A percentile compares a stretch with the other conserved stretches of the same genome.
phyloP scores from a whole-genome alignment of 768 basidiomycete genomes.

The Kondoa malvinella region DNA sequence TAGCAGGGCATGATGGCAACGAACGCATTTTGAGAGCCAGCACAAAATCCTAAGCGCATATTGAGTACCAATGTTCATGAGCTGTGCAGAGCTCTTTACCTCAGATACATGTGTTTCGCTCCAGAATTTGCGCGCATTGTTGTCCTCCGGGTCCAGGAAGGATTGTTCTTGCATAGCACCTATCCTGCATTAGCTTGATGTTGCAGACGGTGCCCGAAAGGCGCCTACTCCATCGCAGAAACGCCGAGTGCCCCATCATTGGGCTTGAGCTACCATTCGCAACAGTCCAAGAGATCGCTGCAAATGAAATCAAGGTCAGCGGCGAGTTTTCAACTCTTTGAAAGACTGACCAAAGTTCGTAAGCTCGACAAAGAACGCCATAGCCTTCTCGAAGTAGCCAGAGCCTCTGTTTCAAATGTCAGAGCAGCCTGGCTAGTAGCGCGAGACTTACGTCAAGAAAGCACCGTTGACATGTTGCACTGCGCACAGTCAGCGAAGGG shows the following conservation, averaged over 20 bases:
- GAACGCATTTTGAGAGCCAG: constrained; percentile 44
- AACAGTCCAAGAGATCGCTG: constrained; percentile 29
- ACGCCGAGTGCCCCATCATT: constrained; percentile 51
- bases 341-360: no score
- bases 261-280: constrained; percentile 52
- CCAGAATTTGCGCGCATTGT: neutral
- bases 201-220: no score
- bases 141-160: neutral
- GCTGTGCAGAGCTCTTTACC: neutral
- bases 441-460: neutral
- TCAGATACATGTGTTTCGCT: neutral
- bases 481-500: no score
- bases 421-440: constrained; percentile 45
- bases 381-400: constrained; percentile 80
- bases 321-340: no score
- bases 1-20: neutral
- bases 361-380: constrained; percentile 70
- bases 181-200: no score
- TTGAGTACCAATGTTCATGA: neutral
- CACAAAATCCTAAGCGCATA: constrained; percentile 48
- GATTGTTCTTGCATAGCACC: neutral
- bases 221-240: constrained; percentile 79
- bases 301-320: constrained; percentile 42
- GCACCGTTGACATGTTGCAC: neutral
- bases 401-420: constrained; percentile 76